phyloP scores from a whole-genome alignment of 2,329 filamentous ascomycete genomes.

The Stemphylium vesicarium region DNA sequence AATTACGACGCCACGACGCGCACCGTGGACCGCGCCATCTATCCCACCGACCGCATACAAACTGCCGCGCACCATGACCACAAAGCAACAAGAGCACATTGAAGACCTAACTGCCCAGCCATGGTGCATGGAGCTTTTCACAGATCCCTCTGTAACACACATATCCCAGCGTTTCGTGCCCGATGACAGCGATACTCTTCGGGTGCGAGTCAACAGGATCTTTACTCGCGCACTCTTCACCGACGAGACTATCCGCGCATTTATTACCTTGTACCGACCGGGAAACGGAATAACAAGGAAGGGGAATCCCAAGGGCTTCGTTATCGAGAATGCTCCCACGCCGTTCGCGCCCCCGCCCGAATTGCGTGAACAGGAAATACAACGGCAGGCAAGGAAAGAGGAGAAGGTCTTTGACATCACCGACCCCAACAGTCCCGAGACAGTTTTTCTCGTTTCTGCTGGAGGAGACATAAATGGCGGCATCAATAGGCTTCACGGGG shows the following conservation, averaged over 20 bases:
- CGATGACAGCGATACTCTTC: not conserved
- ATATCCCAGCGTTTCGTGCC: conserved; percentile 22
- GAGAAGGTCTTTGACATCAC: conserved; percentile 18
- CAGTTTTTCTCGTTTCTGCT: conserved; percentile 27
- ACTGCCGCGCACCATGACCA: not conserved
- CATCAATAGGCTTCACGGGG: conserved; percentile 31
- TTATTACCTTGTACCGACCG: conserved; percentile 28
- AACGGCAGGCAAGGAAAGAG: conserved; percentile 13
- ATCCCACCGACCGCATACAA: too few species aligned
- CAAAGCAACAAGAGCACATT: conserved; percentile 21
- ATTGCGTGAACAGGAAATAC: not conserved
- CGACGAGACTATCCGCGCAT: conserved; percentile 32
- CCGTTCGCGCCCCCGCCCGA: not conserved
- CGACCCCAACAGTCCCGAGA: conserved; percentile 26
- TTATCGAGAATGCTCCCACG: conserved; percentile 8
- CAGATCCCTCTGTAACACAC: conserved; percentile 19
- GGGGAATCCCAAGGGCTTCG: conserved; percentile 6
- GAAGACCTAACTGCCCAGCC: conserved; percentile 34
- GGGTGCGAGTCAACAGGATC: conserved; percentile 23
- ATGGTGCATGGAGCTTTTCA: conserved; percentile 35
- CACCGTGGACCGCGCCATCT: too few species aligned
- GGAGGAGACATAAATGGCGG: conserved; percentile 31
- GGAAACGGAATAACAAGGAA: conserved; percentile 13
- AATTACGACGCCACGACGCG: not conserved
- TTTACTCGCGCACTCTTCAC: conserved; percentile 34